Base-by-base conservation (phyloP, 2,329 filamentous ascomycete genomes). In the Hypoxylon sp. region DNA sequence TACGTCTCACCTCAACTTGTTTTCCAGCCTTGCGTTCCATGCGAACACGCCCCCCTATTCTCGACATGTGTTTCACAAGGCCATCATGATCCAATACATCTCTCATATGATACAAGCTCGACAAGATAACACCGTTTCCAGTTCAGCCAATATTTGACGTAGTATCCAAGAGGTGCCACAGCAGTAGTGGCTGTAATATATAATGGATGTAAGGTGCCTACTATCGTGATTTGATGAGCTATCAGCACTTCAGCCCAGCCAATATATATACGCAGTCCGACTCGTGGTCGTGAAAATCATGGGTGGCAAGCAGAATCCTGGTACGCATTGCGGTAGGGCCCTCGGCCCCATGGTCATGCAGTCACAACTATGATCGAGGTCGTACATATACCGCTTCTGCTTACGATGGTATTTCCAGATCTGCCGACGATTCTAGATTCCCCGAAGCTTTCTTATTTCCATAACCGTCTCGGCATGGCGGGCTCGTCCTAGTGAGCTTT, bases 391-490 rank as follows among this genome's bases (percentile, higher is more conserved):
- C n/a, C 40, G 16, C 36, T 16, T 14, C 49, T 60, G 40, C 48
- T 64, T 18, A 44, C 38, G 24, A 49, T 53, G 38, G 33, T 20
- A 49, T 49, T 30, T n/a, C 16, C 30, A 44, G 45, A 65, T 65
- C 52, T 61, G 50, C 65, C 55, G 60, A 50, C 40, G n/a, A 52
- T 28, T 14, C 18, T 52, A 22, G 33, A 30, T 57, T 53, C 45
- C 33, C n/a, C 30, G 33, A 36, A 24, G 40, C 51, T 52, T 42
- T 30, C 54, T 44, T 48, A 30, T 54, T 57, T 40, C 26, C 52
- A 48, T 18, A 12, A 28, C 36, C 48, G 18, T 18, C 44, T 54
- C 49, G 61, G 57, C 45, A 42, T 45, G 36, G 32, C 45, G 40
- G 45, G 18, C 32, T 51, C 44, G 49, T 22, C 38, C 44, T 20